Conservation (phyloP, 1,139 yeast genomes). For the Zygosaccharomyces sapae region DNA sequence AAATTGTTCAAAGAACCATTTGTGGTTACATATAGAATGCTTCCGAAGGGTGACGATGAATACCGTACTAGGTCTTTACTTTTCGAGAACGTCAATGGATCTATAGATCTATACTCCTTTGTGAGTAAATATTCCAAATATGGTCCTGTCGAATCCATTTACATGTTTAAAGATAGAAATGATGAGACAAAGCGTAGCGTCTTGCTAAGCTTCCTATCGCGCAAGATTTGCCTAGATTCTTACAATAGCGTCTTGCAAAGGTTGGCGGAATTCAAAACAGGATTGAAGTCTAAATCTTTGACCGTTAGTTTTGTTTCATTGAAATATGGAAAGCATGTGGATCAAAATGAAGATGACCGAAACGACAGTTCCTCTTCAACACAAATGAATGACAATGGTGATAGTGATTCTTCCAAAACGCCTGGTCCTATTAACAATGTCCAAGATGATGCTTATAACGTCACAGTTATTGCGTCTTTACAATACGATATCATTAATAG, state of each 20-base stretch:
- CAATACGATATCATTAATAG: slow-evolving; percentile 21
- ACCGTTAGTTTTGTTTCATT: slow-evolving; percentile 67
- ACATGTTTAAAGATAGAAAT: slow-evolving; percentile 29
- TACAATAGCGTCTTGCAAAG: slow-evolving; percentile 43
- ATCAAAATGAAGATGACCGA: not conserved
- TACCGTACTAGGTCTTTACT: slow-evolving; percentile 33
- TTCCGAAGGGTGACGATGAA: slow-evolving; percentile 35
- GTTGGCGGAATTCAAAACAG: slow-evolving; percentile 43
- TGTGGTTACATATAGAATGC: slow-evolving; percentile 24
- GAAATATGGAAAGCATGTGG: slow-evolving; percentile 38
- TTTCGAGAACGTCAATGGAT: slow-evolving; percentile 29
- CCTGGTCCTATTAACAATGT: slow-evolving; percentile 44
- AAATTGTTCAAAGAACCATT: slow-evolving; percentile 23
- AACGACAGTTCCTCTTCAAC: too few relatives aligned
- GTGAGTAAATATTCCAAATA: slow-evolving; percentile 32
- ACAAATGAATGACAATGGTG: not conserved
- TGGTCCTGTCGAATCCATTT: slow-evolving; percentile 44
- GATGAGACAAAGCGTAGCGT: slow-evolving; percentile 26
- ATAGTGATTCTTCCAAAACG: slow-evolving; percentile 38
- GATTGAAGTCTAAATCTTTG: slow-evolving; percentile 43
- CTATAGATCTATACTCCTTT: slow-evolving; percentile 27
- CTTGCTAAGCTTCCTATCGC: slow-evolving; percentile 42
- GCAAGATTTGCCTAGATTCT: slow-evolving; percentile 44
- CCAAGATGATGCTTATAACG: slow-evolving; percentile 78
- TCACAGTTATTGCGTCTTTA: slow-evolving; percentile 35